Percentiles rank a stretch among this genome's conserved stretches.
These are phyloP conservation scores for Cerioporus squamosus DNA, from an alignment of 1,284 basidiomycete species.

Conservation along the genomic window DNA sequence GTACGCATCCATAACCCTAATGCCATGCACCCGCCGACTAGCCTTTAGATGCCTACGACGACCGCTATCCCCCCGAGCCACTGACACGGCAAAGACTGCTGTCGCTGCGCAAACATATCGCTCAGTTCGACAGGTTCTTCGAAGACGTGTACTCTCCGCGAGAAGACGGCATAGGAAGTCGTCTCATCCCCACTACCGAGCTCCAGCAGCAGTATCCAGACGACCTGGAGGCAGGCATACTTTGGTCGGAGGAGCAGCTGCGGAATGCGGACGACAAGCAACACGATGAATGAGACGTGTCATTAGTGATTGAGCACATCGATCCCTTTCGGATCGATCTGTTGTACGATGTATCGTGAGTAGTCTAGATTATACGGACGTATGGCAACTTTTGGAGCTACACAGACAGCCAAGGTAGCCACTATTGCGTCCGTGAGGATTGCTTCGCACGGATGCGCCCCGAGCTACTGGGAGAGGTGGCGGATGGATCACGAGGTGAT, in stretches of 20 bases:
- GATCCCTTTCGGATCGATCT: background rate
- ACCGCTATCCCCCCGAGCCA: background rate
- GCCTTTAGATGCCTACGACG: background rate
- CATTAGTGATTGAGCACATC: background rate
- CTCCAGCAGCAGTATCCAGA: constrained; percentile 13
- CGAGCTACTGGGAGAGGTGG: too few species aligned
- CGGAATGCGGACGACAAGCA: too few species aligned
- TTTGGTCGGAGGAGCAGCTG: constrained; percentile 11
- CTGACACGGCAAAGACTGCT: background rate
- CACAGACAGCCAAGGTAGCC: background rate
- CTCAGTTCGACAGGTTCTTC: constrained; percentile 18
- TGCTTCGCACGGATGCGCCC: background rate
- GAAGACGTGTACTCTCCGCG: constrained; percentile 18
- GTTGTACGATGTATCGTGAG: background rate
- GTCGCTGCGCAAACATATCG: constrained; percentile 1
- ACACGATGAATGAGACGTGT: too few species aligned
- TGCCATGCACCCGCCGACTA: too few species aligned
- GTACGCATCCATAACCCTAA: too few species aligned
- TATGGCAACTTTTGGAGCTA: constrained; percentile 2
- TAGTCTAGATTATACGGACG: background rate
- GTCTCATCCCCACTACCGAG: constrained; percentile 13
- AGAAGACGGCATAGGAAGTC: constrained; percentile 14
- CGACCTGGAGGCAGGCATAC: constrained; percentile 9
- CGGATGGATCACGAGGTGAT: too few species aligned
- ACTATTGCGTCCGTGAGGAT: background rate